phyloP scores from a whole-genome alignment of 2,329 filamentous ascomycete genomes.

The Colletotrichum sp. region DNA sequence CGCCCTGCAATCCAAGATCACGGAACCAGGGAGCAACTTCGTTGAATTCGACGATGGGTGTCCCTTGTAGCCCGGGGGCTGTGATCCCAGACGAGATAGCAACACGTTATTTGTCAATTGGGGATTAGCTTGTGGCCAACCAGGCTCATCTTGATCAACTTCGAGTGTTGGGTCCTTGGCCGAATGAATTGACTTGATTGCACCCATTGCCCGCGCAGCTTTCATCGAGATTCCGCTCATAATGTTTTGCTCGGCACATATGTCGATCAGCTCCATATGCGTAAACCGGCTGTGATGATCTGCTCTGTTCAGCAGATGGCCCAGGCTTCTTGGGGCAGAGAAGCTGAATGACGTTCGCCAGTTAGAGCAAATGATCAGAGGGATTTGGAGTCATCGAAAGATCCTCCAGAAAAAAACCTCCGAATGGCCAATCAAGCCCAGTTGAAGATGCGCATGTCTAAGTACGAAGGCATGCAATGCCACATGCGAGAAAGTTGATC shows the following conservation, averaged over 20 bases:
- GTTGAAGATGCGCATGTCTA: background rate
- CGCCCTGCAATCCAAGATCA: background rate
- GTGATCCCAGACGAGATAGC: background rate
- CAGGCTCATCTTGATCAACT: background rate
- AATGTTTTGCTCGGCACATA: background rate
- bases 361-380: background rate
- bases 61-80: background rate
- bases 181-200: background rate
- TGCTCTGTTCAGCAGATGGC: background rate
- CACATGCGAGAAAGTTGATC: background rate
- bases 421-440: background rate
- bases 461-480: background rate
- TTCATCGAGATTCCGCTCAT: background rate
- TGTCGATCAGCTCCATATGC: background rate
- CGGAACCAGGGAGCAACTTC: background rate
- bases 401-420: background rate
- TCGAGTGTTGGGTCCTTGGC: background rate
- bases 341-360: background rate
- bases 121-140: background rate
- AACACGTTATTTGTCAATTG: background rate
- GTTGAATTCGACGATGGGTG: background rate
- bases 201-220: background rate
- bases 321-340: conserved; percentile 1
- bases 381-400: background rate
- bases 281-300: background rate